These are phyloP conservation scores for Trifolium fragiferum DNA, from an alignment of 306 rosid genomes.

Conservation along the genomic window DNA sequence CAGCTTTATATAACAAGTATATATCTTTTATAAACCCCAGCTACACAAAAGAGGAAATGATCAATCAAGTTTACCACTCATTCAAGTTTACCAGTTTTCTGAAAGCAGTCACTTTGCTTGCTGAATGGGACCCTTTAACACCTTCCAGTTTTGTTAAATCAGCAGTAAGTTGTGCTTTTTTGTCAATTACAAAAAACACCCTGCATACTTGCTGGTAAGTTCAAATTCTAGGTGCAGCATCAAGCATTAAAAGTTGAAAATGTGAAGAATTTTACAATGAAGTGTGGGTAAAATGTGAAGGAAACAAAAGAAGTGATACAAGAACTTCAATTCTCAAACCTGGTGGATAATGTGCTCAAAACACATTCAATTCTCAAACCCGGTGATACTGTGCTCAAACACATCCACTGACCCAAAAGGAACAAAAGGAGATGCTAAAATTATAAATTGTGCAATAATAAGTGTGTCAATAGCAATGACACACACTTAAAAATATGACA, in stretches of 20 bases:
- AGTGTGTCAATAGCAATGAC: not conserved
- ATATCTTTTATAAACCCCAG: slow-evolving; percentile 24
- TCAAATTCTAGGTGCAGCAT: not conserved
- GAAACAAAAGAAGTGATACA: not conserved
- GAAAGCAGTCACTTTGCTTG: slow-evolving; percentile 61
- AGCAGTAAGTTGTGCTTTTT: not conserved
- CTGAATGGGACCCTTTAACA: slow-evolving; percentile 64
- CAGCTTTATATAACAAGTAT: slow-evolving; percentile 3
- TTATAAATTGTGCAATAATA: not conserved
- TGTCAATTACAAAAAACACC: not conserved
- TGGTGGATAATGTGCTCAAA: not conserved
- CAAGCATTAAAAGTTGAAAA: not conserved
- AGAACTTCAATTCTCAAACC: not conserved
- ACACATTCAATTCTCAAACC: not conserved
- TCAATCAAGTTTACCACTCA: slow-evolving; percentile 39
- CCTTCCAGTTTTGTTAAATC: slow-evolving; percentile 5
- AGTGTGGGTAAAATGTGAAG: not conserved
- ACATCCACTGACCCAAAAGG: not conserved
- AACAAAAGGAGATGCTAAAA: not conserved
- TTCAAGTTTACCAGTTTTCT: slow-evolving; percentile 34
- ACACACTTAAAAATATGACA: not conserved
- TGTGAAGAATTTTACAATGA: not conserved
- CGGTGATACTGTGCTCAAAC: not conserved
- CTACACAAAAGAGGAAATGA: slow-evolving; percentile 43
- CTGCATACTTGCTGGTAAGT: not conserved